Evolutionary conservation across 2,329 filamentous ascomycete genomes (phyloP), one percentile per base, ranked within the genome.

Genomic region (Rhynchosporium agropyri): DNA sequence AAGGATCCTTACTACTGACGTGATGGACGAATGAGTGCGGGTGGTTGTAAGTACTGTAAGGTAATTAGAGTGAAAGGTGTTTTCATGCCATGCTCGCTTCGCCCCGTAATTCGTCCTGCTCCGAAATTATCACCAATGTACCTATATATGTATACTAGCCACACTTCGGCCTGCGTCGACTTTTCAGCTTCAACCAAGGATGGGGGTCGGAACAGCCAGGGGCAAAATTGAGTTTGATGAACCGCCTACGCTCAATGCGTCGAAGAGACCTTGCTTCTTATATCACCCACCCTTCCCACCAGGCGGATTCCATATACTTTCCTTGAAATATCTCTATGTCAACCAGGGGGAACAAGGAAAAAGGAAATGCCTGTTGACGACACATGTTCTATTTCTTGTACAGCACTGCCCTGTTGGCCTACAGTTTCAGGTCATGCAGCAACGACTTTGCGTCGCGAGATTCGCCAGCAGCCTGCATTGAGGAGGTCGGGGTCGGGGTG

Each of bases 401-500:
- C 33, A 10, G 56, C 50, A 60, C 57, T 50, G 51, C 58, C 53
- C 50, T 57, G 56, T 5, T 38, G 15, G n/a, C 33, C 50, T 58
- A 33, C 45, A 43, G 63, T 65, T 65, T 65, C 60, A 63, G 29
- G 58, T 65, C 63, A 59, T 65, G 64, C 64, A 65, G 20, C 53
- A n/a, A 55, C 64, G 61, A 62, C 54, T 51, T 33, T 45, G 6
- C 28, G 29, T 42, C 60, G 40, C 50, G 46, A 53, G 56, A 55
- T 48, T 58, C 49, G 42, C 55, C 61, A 36, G 54, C 13, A 15
- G 40, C 51, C 58, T 63, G 61, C 49, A 63, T 51, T 55, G 48
- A 46, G 62, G 61, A 59, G 61, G 55, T 55, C 42, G 57, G 50
- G 58, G 42, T 55, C 51, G 20, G 13, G 46, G 31, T 38, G 26